Conservation (phyloP, 768 basidiomycete genomes). For the Harrya chromipes region DNA sequence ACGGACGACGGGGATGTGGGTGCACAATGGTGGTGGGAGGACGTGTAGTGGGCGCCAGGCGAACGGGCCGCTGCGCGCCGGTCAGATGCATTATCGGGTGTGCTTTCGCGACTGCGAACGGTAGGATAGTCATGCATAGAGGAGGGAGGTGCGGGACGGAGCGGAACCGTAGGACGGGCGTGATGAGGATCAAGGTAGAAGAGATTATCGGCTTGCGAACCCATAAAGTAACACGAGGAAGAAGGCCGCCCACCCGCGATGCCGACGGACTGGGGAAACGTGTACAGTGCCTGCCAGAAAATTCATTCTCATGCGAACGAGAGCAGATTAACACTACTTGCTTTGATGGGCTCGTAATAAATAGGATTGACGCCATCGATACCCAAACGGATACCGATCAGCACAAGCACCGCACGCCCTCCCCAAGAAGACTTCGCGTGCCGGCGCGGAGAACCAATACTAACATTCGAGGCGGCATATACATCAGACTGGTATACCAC, state of each 20-base stretch:
- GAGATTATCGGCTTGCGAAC: slow-evolving; percentile 82
- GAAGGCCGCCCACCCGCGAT: slow-evolving; percentile 96
- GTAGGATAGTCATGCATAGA: slow-evolving; percentile 22
- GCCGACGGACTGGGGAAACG: slow-evolving; percentile 92
- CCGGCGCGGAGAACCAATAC: slow-evolving; percentile 29
- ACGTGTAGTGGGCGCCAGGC: slow-evolving; percentile 17
- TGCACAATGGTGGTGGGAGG: slow-evolving; percentile 31
- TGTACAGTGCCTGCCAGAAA: slow-evolving; percentile 66
- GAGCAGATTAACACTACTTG: slow-evolving; percentile 23
- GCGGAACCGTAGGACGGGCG: slow-evolving; percentile 70
- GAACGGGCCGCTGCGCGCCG: slow-evolving; percentile 25
- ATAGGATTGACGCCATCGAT: slow-evolving; percentile 93
- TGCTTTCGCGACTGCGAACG: slow-evolving; percentile 26
- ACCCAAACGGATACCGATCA: slow-evolving; percentile 85
- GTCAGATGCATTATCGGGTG: slow-evolving; percentile 32
- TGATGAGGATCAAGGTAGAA: slow-evolving; percentile 84
- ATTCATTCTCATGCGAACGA: background rate
- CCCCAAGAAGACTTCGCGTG: slow-evolving; percentile 60
- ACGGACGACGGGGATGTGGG: slow-evolving; percentile 54
- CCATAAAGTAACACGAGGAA: slow-evolving; percentile 98
- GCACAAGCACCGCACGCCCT: slow-evolving; percentile 75
- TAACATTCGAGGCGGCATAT: slow-evolving; percentile 61
- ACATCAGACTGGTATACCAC: slow-evolving; percentile 85
- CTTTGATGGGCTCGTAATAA: slow-evolving; percentile 86
- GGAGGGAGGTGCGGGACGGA: slow-evolving; percentile 48